These are phyloP conservation scores for Paulownia fortunei DNA, from an alignment of 257 asterid species.

Conservation along the genomic window DNA sequence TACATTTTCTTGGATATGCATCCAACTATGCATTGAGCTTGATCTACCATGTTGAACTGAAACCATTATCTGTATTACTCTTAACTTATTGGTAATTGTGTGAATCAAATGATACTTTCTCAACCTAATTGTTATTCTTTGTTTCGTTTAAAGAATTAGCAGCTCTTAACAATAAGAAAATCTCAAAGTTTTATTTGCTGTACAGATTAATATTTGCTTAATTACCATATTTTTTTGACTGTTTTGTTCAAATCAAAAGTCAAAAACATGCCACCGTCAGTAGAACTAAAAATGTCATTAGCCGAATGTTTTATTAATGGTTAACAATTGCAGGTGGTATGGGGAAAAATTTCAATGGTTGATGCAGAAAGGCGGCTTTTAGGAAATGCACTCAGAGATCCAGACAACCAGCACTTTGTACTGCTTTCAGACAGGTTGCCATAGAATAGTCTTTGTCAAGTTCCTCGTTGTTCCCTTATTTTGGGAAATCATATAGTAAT, in stretches of 20 bases:
- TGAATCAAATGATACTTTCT: slow-evolving; percentile 4
- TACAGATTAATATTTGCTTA: not conserved
- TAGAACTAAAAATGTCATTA: slow-evolving; percentile 16
- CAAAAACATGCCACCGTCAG: not conserved
- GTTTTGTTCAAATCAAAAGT: slow-evolving; percentile 5
- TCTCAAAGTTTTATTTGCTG: not conserved
- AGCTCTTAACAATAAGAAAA: not conserved
- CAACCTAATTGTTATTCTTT: slow-evolving; percentile 20
- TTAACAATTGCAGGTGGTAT: slow-evolving; percentile 72
- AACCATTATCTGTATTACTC: not conserved
- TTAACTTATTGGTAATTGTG: not conserved
- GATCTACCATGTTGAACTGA: not conserved
- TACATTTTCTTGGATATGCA: not conserved
- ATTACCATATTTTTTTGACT: not conserved
- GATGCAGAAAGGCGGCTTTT: slow-evolving; percentile 97
- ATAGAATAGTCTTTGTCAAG: slow-evolving; percentile 17
- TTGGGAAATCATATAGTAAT: slow-evolving; percentile 9
- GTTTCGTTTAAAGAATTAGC: not conserved
- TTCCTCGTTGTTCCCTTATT: slow-evolving; percentile 20
- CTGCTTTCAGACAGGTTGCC: slow-evolving; percentile 94
- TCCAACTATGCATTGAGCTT: slow-evolving; percentile 10
- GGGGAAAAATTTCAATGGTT: slow-evolving; percentile 99
- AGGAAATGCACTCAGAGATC: slow-evolving; percentile 82
- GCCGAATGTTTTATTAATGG: slow-evolving; percentile 17
- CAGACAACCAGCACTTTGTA: slow-evolving; percentile 86